Conservation (phyloP, 2,329 filamentous ascomycete species). For the Cercospora sp. region DNA sequence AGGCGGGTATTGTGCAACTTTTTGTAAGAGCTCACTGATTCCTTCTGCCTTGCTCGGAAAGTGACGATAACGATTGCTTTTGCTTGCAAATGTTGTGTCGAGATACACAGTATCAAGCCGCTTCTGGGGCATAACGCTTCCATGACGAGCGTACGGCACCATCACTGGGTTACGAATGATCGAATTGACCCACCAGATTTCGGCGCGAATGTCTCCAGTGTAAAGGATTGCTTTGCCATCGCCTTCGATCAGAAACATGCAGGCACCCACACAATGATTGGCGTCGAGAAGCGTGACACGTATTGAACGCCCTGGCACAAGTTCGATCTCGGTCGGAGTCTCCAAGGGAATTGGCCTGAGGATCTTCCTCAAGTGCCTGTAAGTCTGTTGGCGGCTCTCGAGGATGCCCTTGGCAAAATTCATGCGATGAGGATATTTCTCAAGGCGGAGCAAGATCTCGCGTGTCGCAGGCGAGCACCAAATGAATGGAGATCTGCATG, state of each 20-base stretch:
- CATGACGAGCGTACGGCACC: slow-evolving; percentile 60
- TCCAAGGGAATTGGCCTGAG: slow-evolving; percentile 80
- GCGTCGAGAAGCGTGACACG: slow-evolving; percentile 84
- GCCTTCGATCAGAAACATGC: slow-evolving; percentile 89
- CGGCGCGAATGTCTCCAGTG: slow-evolving; percentile 83
- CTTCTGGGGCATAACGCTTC: slow-evolving; percentile 57
- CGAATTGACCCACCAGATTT: slow-evolving; percentile 80
- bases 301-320: slow-evolving; percentile 67
- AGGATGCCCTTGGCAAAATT: slow-evolving; percentile 77
- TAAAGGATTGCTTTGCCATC: slow-evolving; percentile 73
- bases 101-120: slow-evolving; percentile 80
- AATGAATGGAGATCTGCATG: slow-evolving; percentile 74
- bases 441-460: slow-evolving; percentile 75
- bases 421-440: slow-evolving; percentile 72
- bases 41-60: slow-evolving; percentile 72
- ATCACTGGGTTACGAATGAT: slow-evolving; percentile 70
- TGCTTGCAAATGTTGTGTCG: slow-evolving; percentile 75
- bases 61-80: slow-evolving; percentile 49
- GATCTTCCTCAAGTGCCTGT: slow-evolving; percentile 70
- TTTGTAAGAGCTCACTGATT: slow-evolving; percentile 68
- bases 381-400: slow-evolving; percentile 71
- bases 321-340: slow-evolving; percentile 73
- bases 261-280: slow-evolving; percentile 86
- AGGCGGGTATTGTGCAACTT: slow-evolving; percentile 66
- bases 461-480: slow-evolving; percentile 86